phyloP scores from a whole-genome alignment of 2,329 filamentous ascomycete species.

The Alternaria rosae region DNA sequence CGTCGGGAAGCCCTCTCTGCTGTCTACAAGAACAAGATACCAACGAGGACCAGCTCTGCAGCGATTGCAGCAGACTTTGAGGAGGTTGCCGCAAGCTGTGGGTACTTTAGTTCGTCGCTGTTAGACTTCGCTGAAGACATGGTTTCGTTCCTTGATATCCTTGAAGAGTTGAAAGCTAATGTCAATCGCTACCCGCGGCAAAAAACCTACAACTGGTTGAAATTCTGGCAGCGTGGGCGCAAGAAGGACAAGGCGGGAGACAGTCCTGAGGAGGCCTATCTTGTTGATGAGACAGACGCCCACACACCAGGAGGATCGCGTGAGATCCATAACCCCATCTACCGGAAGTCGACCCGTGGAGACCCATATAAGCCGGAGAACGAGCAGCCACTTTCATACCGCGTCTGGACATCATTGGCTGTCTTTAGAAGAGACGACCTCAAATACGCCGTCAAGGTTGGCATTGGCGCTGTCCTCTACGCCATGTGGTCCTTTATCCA shows the following conservation, averaged over 20 bases:
- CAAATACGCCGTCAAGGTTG: constrained; percentile 90
- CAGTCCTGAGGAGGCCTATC: constrained; percentile 33
- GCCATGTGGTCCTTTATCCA: constrained; percentile 88
- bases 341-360: constrained; percentile 35
- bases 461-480: constrained; percentile 86
- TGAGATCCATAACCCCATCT: constrained; percentile 48
- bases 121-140: constrained; percentile 92
- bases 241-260: constrained; percentile 18
- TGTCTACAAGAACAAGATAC: constrained; percentile 81
- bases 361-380: constrained; percentile 39
- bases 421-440: constrained; percentile 70
- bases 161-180: constrained; percentile 84
- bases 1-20: constrained; percentile 77
- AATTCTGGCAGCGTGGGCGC: constrained; percentile 69
- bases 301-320: constrained; percentile 40
- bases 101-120: constrained; percentile 92
- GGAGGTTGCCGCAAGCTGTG: constrained; percentile 96
- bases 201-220: constrained; percentile 84
- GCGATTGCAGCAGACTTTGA: constrained; percentile 92
- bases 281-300: constrained; percentile 36
- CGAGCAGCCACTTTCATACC: constrained; percentile 52
- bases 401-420: constrained; percentile 62
- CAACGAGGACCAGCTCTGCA: constrained; percentile 71
- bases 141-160: constrained; percentile 78
- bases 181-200: constrained; percentile 67